Base-by-base conservation (phyloP, 192 early-diverging fungal genomes). In the Podila epigama region DNA sequence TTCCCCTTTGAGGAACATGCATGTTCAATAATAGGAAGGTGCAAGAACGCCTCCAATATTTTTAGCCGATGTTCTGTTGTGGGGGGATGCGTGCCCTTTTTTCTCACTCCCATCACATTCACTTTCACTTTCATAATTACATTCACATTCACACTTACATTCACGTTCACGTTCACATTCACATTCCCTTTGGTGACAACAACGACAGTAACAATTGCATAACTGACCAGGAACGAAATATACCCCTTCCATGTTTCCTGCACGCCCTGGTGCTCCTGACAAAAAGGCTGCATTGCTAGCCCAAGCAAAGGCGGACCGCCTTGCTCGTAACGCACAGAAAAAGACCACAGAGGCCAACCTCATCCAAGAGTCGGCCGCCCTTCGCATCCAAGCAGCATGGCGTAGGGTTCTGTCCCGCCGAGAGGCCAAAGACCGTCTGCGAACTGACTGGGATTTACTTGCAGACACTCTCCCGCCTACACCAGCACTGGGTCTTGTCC, bases 261-360 rank as follows among this genome's bases (percentile, higher is more conserved):
- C 42, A 2, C 73, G 73, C 8, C 73, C 65, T 16, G 60, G 66
- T 18, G 65, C 35, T 20, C 20, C 37, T 5, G 73, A 77, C 51
- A 77, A 77, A 51, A 77, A 68, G 52, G 73, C 65, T 22, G 73
- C 66, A 0, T 51, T 77, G 4, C 37, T 77, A 5, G 73, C 73
- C 22, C 73, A 77, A 22, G 61, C 73, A 35, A 77, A 68, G 33
- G 73, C 73, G 10, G 73, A 77, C 28, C 33, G 73, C 7, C 56
- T 68, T 22, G 73, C 73, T 1, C 65, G 73, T 20, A 77, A 56
- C 34, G 48, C 44, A 2, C 73, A 77, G 51, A 68, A 63, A 20
- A 56, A 63, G 22, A n/a, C 57, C 10, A 64, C 66, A 27, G n/a
- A 75, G 33, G 51, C 63, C 32, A 58, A 48, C 18, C 65, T 58